Evolutionary conservation across 805 yeast species (phyloP).

Genomic region (Monosporozyma aquatica): DNA sequence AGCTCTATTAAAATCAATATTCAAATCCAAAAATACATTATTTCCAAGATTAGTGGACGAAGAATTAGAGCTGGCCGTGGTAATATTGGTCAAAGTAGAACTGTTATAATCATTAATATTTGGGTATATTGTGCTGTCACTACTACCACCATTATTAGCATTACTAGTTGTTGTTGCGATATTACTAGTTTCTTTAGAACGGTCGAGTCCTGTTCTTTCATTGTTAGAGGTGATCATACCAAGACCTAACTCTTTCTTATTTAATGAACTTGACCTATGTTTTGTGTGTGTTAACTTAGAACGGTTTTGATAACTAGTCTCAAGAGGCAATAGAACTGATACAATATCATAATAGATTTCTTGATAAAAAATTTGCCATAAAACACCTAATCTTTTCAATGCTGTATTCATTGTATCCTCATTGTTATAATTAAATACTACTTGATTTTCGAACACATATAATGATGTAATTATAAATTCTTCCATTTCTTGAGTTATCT

Average conservation of each 20-base stretch:
- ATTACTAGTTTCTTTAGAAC: not conserved
- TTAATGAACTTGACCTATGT: not conserved
- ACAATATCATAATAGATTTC: conserved; percentile 48
- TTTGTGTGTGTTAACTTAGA: not conserved
- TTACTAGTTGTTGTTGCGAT: not conserved
- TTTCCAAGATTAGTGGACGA: not conserved
- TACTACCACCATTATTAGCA: not conserved
- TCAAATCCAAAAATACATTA: not conserved
- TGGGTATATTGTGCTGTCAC: not conserved
- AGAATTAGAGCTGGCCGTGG: not conserved
- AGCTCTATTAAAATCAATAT: not conserved
- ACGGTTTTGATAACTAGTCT: conserved; percentile 10
- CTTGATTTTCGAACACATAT: conserved; percentile 32
- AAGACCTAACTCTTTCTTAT: not conserved
- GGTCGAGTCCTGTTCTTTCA: too few species aligned
- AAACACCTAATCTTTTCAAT: conserved; percentile 31
- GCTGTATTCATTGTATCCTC: conserved; percentile 31
- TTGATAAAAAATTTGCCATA: conserved; percentile 53
- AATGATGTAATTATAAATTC: conserved; percentile 31
- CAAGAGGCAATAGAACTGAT: conserved; percentile 53
- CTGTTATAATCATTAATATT: not conserved
- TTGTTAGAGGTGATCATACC: not conserved
- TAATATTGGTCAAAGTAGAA: not conserved
- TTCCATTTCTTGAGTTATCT: conserved; percentile 22
- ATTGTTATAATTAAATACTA: conserved; percentile 27